These are phyloP conservation scores for Fusarium decemcellulare DNA, from an alignment of 2,329 filamentous ascomycete genomes.

Conservation along the genomic window DNA sequence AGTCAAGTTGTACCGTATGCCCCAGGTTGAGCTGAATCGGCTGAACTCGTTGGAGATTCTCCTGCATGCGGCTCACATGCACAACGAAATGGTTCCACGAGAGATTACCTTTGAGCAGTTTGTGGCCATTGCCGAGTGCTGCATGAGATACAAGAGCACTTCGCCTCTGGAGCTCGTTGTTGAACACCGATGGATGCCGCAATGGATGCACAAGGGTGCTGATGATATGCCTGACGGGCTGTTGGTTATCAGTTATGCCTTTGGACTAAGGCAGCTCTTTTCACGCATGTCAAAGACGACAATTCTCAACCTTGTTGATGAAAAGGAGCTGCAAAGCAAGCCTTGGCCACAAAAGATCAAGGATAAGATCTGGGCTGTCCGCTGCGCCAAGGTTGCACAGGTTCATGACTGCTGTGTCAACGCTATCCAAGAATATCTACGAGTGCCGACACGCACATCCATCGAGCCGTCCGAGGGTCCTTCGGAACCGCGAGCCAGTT, in stretches of 20 bases:
- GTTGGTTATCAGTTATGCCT: constrained; percentile 67
- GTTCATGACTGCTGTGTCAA: constrained; percentile 61
- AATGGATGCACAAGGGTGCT: constrained; percentile 63
- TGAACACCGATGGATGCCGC: constrained; percentile 66
- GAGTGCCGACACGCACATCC: constrained; percentile 42
- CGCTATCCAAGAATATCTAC: constrained; percentile 63
- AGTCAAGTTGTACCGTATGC: constrained; percentile 66
- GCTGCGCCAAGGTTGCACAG: constrained; percentile 65
- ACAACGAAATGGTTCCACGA: constrained; percentile 61
- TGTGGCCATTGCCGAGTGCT: constrained; percentile 66
- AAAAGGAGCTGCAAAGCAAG: constrained; percentile 59
- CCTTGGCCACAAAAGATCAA: constrained; percentile 63
- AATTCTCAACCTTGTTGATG: constrained; percentile 61
- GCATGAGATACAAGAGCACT: constrained; percentile 65
- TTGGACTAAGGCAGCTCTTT: constrained; percentile 64
- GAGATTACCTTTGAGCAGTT: constrained; percentile 64
- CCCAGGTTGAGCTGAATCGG: constrained; percentile 62
- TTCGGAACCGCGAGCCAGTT: constrained; percentile 38
- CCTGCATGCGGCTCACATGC: constrained; percentile 67
- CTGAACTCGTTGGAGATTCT: constrained; percentile 60
- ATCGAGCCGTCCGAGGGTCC: constrained; percentile 33
- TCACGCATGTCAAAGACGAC: constrained; percentile 64
- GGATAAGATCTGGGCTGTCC: constrained; percentile 63
- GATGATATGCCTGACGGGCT: constrained; percentile 66
- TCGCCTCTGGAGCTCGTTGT: constrained; percentile 65